Percentiles rank a stretch among this genome's conserved stretches.
These are phyloP conservation scores for Cladophialophora chaetospira DNA, from an alignment of 2,329 filamentous ascomycete species.

Conservation along the genomic window DNA sequence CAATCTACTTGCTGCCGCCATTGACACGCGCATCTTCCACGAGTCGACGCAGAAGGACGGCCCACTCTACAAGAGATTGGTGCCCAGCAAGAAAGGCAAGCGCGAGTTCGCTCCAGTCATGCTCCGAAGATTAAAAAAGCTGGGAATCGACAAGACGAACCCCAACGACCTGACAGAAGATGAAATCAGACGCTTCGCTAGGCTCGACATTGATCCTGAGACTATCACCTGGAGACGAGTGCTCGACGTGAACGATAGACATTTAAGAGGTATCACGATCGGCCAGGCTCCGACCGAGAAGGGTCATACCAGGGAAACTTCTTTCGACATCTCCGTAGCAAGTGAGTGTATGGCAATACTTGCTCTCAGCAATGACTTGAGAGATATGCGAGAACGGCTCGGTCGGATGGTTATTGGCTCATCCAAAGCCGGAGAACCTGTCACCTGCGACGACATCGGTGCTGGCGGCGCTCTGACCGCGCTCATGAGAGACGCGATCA, in stretches of 20 bases:
- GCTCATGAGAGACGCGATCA: conserved; percentile 97
- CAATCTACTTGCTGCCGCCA: conserved; percentile 92
- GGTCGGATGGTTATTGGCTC: conserved; percentile 95
- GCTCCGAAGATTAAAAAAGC: conserved; percentile 90
- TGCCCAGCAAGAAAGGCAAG: conserved; percentile 87
- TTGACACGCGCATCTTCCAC: conserved; percentile 98
- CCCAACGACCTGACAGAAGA: conserved; percentile 88
- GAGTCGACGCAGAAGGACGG: conserved; percentile 93
- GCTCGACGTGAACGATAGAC: conserved; percentile 94
- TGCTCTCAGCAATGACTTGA: conserved; percentile 82
- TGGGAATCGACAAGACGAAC: conserved; percentile 93
- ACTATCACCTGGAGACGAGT: conserved; percentile 98
- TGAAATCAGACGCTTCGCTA: conserved; percentile 84
- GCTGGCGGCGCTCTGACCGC: conserved; percentile 89
- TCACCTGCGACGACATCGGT: conserved; percentile 95
- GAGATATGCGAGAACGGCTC: conserved; percentile 88
- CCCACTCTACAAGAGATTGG: conserved; percentile 81
- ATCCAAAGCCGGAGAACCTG: conserved; percentile 79
- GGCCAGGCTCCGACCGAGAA: conserved; percentile 89
- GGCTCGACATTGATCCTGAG: conserved; percentile 91
- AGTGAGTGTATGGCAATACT: conserved; percentile 99
- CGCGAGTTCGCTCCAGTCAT: conserved; percentile 85
- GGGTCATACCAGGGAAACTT: conserved; percentile 82
- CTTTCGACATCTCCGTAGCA: conserved; percentile 96
- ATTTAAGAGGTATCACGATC: conserved; percentile 84